Evolutionary conservation across 768 basidiomycete genomes (phyloP).

Genomic region (Cubamyces sp.): DNA sequence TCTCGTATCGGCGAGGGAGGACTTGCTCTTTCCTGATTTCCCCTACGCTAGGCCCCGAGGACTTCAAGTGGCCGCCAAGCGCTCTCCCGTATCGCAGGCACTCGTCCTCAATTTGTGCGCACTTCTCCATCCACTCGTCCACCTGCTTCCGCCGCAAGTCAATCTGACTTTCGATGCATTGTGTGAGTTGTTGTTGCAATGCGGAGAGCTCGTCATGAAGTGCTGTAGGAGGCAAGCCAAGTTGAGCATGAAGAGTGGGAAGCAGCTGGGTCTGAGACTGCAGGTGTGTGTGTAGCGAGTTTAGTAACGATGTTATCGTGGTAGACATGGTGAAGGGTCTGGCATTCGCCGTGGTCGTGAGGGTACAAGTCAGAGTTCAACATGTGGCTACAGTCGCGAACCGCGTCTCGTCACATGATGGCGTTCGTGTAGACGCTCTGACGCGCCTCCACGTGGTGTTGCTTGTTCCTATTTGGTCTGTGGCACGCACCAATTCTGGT

Average conservation of each 20-base stretch:
- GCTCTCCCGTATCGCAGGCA: slow-evolving; percentile 71
- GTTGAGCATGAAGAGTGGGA: slow-evolving; percentile 80
- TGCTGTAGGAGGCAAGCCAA: slow-evolving; percentile 79
- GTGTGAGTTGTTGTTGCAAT: slow-evolving; percentile 74
- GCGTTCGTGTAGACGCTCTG: slow-evolving; percentile 15
- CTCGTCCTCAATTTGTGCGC: slow-evolving; percentile 61
- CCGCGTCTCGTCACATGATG: slow-evolving; percentile 29
- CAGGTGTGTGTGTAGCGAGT: slow-evolving; percentile 77
- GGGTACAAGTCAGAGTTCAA: slow-evolving; percentile 17
- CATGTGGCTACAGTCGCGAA: slow-evolving; percentile 23
- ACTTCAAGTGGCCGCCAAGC: slow-evolving; percentile 73
- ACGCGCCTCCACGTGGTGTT: slow-evolving; percentile 4
- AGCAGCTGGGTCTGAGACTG: slow-evolving; percentile 82
- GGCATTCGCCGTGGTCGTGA: slow-evolving; percentile 19
- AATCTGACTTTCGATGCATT: slow-evolving; percentile 77
- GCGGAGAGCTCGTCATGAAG: slow-evolving; percentile 79
- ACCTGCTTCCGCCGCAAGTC: slow-evolving; percentile 74
- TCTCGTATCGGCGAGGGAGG: slow-evolving; percentile 72
- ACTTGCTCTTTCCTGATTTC: slow-evolving; percentile 75
- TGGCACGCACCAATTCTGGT: slow-evolving; percentile 18
- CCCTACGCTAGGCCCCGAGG: slow-evolving; percentile 61
- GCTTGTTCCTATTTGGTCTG: slow-evolving; percentile 14
- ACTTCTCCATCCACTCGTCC: slow-evolving; percentile 69
- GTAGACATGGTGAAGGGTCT: slow-evolving; percentile 51
- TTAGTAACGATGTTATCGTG: slow-evolving; percentile 78